Evolutionary conservation across 345 rosid species (phyloP).

Genomic region (thale cress (Arabidopsis thaliana)): DNA sequence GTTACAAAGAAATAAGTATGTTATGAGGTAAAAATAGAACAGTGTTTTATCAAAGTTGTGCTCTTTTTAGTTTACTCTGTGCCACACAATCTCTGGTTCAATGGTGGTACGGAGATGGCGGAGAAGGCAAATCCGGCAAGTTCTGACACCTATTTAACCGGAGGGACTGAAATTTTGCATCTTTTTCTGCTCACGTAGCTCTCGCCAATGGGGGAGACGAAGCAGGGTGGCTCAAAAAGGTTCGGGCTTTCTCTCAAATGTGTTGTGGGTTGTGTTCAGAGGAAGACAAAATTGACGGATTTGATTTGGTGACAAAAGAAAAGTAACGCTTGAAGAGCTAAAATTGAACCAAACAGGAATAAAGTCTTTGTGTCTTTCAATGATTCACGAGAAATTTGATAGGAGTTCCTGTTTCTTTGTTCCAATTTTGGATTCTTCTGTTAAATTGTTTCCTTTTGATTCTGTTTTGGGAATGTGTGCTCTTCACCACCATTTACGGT

Average conservation of each 20-base stretch:
- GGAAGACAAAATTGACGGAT: not conserved
- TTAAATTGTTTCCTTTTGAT: constrained; percentile 2
- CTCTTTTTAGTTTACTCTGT: not conserved
- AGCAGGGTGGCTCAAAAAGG: not conserved
- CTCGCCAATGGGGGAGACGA: not conserved
- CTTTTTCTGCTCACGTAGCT: not conserved
- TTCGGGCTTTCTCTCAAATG: not conserved
- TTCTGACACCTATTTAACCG: not conserved
- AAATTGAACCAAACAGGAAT: not conserved
- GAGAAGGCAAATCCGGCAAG: not conserved
- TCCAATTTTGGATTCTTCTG: constrained; percentile 39
- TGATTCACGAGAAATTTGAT: constrained; percentile 15
- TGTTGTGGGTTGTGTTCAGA: constrained; percentile 1
- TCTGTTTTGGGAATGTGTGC: constrained; percentile 26
- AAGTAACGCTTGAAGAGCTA: not conserved
- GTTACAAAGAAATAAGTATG: not conserved
- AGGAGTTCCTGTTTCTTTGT: constrained; percentile 1
- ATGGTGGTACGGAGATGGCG: not conserved
- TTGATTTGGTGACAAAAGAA: not conserved
- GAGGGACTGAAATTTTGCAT: not conserved
- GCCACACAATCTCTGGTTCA: constrained; percentile 1
- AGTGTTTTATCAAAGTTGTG: too few relatives aligned
- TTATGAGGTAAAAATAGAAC: not conserved
- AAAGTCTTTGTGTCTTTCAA: constrained; percentile 1
- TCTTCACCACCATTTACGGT: constrained; percentile 17